Conservation (phyloP, 192 early-diverging fungal species). For the Glomus cerebriforme region DNA sequence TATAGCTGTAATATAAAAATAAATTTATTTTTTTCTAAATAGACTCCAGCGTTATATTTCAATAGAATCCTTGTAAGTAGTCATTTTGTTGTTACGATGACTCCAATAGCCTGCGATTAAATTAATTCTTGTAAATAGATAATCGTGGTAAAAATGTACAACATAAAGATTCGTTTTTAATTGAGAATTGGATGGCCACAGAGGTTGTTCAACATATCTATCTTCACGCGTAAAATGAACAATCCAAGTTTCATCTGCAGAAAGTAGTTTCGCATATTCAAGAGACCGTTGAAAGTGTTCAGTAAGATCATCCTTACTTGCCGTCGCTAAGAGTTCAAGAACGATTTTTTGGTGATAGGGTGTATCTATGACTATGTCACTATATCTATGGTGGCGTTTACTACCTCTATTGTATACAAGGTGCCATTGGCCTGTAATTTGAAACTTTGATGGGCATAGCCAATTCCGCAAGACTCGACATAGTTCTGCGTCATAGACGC, state of each 20-base stretch:
- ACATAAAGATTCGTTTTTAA: background rate
- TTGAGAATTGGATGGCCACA: background rate
- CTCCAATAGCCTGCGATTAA: background rate
- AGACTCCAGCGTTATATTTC: too few relatives aligned
- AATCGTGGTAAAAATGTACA: constrained; percentile 17
- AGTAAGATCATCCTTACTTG: background rate
- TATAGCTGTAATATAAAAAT: too few relatives aligned
- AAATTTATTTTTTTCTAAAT: too few relatives aligned
- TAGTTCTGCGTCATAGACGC: constrained; percentile 32
- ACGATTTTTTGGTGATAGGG: background rate
- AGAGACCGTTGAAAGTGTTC: constrained; percentile 11
- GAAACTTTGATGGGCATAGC: constrained; percentile 7
- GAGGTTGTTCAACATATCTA: background rate
- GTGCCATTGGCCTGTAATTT: constrained; percentile 35
- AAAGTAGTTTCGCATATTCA: background rate
- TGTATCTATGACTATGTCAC: constrained; percentile 22
- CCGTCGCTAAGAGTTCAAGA: constrained; percentile 24
- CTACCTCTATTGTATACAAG: constrained; percentile 21
- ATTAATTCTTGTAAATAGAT: background rate
- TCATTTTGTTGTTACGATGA: too few relatives aligned
- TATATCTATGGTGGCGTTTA: constrained; percentile 9
- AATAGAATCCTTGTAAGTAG: too few relatives aligned
- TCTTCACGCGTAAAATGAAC: constrained; percentile 29
- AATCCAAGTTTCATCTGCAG: constrained; percentile 23
- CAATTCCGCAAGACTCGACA: constrained; percentile 28